Conservation (phyloP, 208 protist species). For the Crithidia sp. region DNA sequence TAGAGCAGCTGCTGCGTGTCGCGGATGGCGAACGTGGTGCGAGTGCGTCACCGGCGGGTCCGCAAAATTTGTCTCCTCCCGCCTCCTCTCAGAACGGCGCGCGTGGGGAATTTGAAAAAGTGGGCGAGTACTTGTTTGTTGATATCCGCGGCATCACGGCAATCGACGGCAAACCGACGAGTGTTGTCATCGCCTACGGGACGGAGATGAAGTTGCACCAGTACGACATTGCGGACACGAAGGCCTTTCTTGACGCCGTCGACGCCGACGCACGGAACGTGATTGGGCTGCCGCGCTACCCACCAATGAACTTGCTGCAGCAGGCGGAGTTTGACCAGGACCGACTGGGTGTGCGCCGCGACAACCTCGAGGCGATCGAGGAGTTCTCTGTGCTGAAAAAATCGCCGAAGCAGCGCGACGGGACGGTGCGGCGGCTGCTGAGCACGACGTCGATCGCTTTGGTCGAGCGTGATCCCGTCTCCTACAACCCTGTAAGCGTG, state of each 20-base stretch:
- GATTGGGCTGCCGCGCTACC: constrained; percentile 64
- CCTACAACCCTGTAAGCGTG: constrained; percentile 81
- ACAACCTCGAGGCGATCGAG: constrained; percentile 62
- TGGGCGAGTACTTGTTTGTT: constrained; percentile 81
- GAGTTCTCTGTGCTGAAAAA: constrained; percentile 85
- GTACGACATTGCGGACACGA: constrained; percentile 47
- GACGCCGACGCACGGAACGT: constrained; percentile 44
- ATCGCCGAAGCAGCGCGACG: constrained; percentile 46
- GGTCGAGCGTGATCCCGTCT: constrained; percentile 87
- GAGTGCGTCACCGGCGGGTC: neutral
- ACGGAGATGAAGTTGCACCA: constrained; percentile 75
- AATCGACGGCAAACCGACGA: constrained; percentile 53
- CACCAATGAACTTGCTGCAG: constrained; percentile 48
- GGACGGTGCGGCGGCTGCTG: constrained; percentile 69
- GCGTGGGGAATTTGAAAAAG: constrained; percentile 11
- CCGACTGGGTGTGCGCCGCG: constrained; percentile 70
- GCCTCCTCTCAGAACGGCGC: neutral
- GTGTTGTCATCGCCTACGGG: constrained; percentile 77
- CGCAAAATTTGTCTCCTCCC: neutral
- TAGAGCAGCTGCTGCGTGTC: constrained; percentile 45
- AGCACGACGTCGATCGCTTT: constrained; percentile 74
- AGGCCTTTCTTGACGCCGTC: constrained; percentile 48
- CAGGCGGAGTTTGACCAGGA: constrained; percentile 65
- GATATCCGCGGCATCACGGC: constrained; percentile 73
- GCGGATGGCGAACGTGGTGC: neutral